phyloP scores from a whole-genome alignment of 2,329 filamentous ascomycete species.

The Apiospora kogelbergensis region DNA sequence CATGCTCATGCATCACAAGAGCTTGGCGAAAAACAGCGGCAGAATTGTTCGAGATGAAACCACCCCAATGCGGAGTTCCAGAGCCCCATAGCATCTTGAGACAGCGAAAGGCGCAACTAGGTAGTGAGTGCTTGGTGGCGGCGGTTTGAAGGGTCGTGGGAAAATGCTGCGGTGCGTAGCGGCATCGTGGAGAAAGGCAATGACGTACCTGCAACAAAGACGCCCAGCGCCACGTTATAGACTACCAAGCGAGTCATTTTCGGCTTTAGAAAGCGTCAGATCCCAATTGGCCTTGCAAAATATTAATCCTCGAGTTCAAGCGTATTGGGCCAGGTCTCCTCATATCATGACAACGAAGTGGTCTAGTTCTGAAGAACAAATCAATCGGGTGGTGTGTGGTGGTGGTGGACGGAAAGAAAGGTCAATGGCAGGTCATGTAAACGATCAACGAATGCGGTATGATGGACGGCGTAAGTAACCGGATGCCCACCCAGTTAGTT shows the following conservation, averaged over 20 bases:
- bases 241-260: constrained; percentile 43
- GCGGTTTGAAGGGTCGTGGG: constrained; percentile 14
- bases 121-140: constrained; percentile 1
- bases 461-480: neutral
- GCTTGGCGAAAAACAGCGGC: neutral
- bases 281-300: neutral
- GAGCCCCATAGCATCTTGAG: neutral
- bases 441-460: neutral
- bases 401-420: neutral
- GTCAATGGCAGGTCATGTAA: neutral
- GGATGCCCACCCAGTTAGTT: neutral
- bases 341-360: neutral
- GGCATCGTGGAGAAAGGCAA: constrained; percentile 14
- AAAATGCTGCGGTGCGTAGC: neutral
- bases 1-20: neutral
- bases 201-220: constrained; percentile 43
- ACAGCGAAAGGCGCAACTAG: neutral
- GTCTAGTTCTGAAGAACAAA: neutral
- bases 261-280: neutral
- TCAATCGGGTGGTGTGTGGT: neutral
- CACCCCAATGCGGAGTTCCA: neutral
- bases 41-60: neutral
- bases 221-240: constrained; percentile 39
- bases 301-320: neutral
- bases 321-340: neutral